Conservation (phyloP, 2,329 filamentous ascomycete species). For the Aspergillus sp. region DNA sequence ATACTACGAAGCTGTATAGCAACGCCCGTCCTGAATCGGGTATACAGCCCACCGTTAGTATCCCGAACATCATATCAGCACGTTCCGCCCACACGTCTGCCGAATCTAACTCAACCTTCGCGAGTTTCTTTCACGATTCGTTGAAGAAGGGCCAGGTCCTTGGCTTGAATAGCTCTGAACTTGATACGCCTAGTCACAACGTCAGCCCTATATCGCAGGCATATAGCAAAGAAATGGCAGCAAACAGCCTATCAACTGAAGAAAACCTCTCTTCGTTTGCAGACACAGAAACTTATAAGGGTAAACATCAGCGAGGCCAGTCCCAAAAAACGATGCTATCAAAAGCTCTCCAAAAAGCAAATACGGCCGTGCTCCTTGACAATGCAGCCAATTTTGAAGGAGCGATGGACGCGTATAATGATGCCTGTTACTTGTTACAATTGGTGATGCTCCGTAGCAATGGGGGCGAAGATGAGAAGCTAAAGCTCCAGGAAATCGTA, state of each 20-base stretch:
- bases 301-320: constrained; percentile 40
- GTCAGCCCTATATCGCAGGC: constrained; percentile 2
- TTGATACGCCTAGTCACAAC: constrained; percentile 2
- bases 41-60: background rate
- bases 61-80: background rate
- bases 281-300: constrained; percentile 20
- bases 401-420: constrained; percentile 80
- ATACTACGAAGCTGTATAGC: background rate
- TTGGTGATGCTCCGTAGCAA: constrained; percentile 80
- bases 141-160: constrained; percentile 1
- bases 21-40: background rate
- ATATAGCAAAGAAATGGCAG: constrained; percentile 10
- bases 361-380: constrained; percentile 89
- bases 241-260: constrained; percentile 15
- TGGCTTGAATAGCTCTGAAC: background rate
- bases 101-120: constrained; percentile 4
- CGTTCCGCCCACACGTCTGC: constrained; percentile 14
- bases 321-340: constrained; percentile 95
- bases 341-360: constrained; percentile 89
- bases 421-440: constrained; percentile 81
- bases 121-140: constrained; percentile 9
- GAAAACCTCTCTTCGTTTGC: constrained; percentile 20
- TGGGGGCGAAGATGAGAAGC: constrained; percentile 72
- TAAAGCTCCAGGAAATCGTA: constrained; percentile 87
- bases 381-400: constrained; percentile 93